A percentile compares a stretch with the other conserved stretches of the same genome.
Conservation (phyloP, 2,329 filamentous ascomycete species). For the Aschersonia sp. region DNA sequence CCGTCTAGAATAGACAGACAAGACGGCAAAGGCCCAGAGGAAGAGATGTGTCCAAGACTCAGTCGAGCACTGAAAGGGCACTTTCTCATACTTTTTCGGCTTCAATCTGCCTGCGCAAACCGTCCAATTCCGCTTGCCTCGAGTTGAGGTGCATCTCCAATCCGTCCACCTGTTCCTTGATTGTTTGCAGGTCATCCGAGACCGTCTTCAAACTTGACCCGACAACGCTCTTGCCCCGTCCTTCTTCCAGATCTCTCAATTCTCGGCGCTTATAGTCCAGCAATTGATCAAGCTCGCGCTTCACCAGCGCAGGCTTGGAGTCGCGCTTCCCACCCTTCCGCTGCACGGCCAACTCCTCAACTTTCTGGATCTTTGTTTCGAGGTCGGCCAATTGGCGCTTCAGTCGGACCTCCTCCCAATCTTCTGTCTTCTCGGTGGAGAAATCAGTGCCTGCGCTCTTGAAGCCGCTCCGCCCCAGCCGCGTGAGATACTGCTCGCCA, state of each 20-base stretch:
- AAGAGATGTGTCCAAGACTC: neutral
- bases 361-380: slow-evolving; percentile 72
- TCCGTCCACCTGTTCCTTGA: slow-evolving; percentile 90
- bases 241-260: slow-evolving; percentile 60
- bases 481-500: slow-evolving; percentile 87
- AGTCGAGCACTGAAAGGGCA: neutral
- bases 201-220: slow-evolving; percentile 65
- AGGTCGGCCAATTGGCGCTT: slow-evolving; percentile 86
- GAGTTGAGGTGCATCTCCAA: slow-evolving; percentile 69
- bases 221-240: slow-evolving; percentile 50
- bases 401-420: slow-evolving; percentile 94
- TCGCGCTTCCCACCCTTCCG: slow-evolving; percentile 51
- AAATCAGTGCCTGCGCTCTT: slow-evolving; percentile 84
- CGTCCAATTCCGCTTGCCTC: slow-evolving; percentile 60
- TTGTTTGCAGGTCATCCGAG: slow-evolving; percentile 71
- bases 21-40: neutral
- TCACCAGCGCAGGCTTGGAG: slow-evolving; percentile 78
- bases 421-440: slow-evolving; percentile 68
- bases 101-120: slow-evolving; percentile 71
- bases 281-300: slow-evolving; percentile 84
- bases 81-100: slow-evolving; percentile 47
- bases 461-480: slow-evolving; percentile 72
- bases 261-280: slow-evolving; percentile 85
- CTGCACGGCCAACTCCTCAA: slow-evolving; percentile 59
- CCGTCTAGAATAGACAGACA: neutral